phyloP scores from a whole-genome alignment of 2,329 filamentous ascomycete species.

The Fusarium burgessii region DNA sequence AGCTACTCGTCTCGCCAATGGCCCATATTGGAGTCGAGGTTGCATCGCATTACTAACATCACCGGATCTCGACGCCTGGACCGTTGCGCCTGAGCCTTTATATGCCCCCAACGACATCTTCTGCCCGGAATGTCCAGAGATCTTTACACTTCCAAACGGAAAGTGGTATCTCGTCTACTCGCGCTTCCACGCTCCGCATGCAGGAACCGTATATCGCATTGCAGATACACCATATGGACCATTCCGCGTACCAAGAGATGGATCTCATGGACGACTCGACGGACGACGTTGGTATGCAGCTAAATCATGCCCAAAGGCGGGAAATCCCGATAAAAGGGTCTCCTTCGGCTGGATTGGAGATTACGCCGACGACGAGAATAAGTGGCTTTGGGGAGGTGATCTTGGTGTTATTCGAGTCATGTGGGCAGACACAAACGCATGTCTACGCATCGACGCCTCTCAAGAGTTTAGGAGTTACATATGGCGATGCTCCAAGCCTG shows the following conservation, averaged over 20 bases:
- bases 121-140: slow-evolving; percentile 54
- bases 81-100: slow-evolving; percentile 47
- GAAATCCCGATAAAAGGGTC: slow-evolving; percentile 46
- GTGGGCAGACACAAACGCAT: slow-evolving; percentile 45
- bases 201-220: slow-evolving; percentile 53
- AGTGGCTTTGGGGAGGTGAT: slow-evolving; percentile 55
- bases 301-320: slow-evolving; percentile 50
- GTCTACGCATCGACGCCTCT: slow-evolving; percentile 44
- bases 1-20: slow-evolving; percentile 48
- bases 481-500: slow-evolving; percentile 27
- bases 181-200: slow-evolving; percentile 50
- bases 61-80: slow-evolving; percentile 49
- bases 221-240: slow-evolving; percentile 52
- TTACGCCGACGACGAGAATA: slow-evolving; percentile 49
- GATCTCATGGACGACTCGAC: slow-evolving; percentile 51
- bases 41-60: slow-evolving; percentile 54
- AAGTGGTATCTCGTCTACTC: slow-evolving; percentile 54
- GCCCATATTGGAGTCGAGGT: slow-evolving; percentile 52
- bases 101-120: slow-evolving; percentile 52
- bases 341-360: slow-evolving; percentile 54
- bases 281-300: slow-evolving; percentile 54
- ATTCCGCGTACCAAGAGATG: slow-evolving; percentile 51
- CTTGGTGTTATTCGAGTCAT: slow-evolving; percentile 50
- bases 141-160: slow-evolving; percentile 51
- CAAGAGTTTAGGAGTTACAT: slow-evolving; percentile 41